Percentiles rank a stretch among this genome's conserved stretches.
These are phyloP conservation scores for Fusarium hostae DNA, from an alignment of 2,329 filamentous ascomycete species.

Conservation along the genomic window DNA sequence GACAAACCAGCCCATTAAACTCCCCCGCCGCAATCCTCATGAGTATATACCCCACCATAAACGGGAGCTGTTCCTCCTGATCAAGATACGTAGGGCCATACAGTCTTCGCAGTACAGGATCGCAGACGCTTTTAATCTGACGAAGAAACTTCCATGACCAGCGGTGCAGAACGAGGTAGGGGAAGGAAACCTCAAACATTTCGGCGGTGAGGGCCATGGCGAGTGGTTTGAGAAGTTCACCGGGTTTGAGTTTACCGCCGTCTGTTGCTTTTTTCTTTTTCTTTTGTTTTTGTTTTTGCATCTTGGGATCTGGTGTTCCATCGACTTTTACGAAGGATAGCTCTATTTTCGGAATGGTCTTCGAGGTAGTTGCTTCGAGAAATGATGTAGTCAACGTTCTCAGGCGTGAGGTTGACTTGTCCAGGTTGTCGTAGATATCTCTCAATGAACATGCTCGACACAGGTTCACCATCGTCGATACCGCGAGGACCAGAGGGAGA, in stretches of 20 bases:
- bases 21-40: background rate
- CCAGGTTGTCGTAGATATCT: constrained; percentile 45
- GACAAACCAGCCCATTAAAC: background rate
- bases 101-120: constrained; percentile 46
- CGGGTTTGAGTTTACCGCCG: constrained; percentile 18
- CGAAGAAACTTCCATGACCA: constrained; percentile 54
- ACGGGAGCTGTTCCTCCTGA: background rate
- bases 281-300: background rate
- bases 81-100: constrained; percentile 39
- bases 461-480: constrained; percentile 46
- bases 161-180: constrained; percentile 55
- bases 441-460: constrained; percentile 52
- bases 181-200: constrained; percentile 51
- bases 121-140: constrained; percentile 46
- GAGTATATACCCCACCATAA: background rate
- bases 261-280: background rate
- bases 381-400: constrained; percentile 51
- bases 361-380: constrained; percentile 43
- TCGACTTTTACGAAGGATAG: background rate
- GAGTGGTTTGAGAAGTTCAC: constrained; percentile 48
- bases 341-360: background rate
- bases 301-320: background rate
- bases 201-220: constrained; percentile 51
- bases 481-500: constrained; percentile 43
- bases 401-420: constrained; percentile 32